Conservation (phyloP, 257 asterid genomes). For the Solanum habrochaites region DNA sequence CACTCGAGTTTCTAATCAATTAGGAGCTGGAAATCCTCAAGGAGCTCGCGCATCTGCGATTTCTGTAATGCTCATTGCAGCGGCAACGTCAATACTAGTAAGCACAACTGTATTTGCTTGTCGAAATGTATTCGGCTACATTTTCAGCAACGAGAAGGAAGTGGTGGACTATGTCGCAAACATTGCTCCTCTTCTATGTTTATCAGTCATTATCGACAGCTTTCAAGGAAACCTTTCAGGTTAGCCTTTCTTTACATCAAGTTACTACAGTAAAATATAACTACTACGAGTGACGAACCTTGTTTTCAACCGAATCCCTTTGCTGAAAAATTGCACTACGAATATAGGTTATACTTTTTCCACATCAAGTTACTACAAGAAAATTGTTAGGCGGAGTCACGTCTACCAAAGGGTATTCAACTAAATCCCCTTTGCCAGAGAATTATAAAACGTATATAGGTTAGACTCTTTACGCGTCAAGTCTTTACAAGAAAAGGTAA, state of each 20-base stretch:
- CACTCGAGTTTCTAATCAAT: constrained; percentile 65
- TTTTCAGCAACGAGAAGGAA: constrained; percentile 63
- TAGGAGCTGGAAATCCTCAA: constrained; percentile 67
- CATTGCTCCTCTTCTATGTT: constrained; percentile 65
- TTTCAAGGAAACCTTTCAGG: constrained; percentile 68
- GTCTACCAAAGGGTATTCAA: not conserved
- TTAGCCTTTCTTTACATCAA: not conserved
- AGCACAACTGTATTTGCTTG: constrained; percentile 35
- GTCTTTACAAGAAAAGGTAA: not conserved
- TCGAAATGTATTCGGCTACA: constrained; percentile 54
- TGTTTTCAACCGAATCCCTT: not conserved
- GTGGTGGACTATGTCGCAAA: constrained; percentile 51
- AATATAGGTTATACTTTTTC: not conserved
- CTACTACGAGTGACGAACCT: not conserved
- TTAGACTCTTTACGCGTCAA: not conserved
- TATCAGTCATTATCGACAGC: constrained; percentile 45
- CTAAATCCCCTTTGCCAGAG: not conserved
- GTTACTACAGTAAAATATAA: not conserved
- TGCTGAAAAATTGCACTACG: not conserved
- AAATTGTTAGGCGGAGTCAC: not conserved
- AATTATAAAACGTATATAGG: not conserved
- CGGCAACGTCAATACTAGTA: constrained; percentile 21
- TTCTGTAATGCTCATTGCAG: constrained; percentile 47
- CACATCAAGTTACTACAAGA: not conserved
- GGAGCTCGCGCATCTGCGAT: constrained; percentile 39